These are phyloP conservation scores for Parascedosporium putredinis DNA, from an alignment of 2,329 filamentous ascomycete species.

Conservation along the genomic window DNA sequence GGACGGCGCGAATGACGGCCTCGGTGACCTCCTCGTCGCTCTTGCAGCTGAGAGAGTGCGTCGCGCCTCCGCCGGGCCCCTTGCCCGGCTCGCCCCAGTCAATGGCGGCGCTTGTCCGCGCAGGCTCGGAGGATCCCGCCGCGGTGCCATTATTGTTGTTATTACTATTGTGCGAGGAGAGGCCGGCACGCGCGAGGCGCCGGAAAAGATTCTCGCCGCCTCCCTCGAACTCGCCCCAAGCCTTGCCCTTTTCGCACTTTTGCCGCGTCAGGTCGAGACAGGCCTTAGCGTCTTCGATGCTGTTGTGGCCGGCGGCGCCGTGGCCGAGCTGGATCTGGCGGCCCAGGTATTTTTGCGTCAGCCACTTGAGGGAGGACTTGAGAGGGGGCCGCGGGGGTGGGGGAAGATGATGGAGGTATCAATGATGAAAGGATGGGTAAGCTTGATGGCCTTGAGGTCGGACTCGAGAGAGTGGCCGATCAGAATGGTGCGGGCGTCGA, in stretches of 20 bases:
- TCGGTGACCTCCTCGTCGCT: conserved; percentile 48
- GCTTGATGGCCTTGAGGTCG: conserved; percentile 70
- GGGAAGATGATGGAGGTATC: conserved; percentile 87
- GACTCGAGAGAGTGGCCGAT: conserved; percentile 75
- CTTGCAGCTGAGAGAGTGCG: conserved; percentile 44
- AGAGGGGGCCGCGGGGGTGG: conserved; percentile 82
- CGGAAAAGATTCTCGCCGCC: conserved; percentile 84
- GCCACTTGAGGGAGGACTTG: conserved; percentile 83
- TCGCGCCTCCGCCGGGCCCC: conserved; percentile 46
- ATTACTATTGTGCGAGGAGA: conserved; percentile 51
- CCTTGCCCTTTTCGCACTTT: conserved; percentile 86
- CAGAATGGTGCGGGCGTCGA: conserved; percentile 64
- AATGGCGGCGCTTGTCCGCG: conserved; percentile 63
- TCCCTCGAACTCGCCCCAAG: conserved; percentile 72
- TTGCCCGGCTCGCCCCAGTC: conserved; percentile 77
- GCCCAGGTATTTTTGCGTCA: conserved; percentile 74
- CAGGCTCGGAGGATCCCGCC: conserved; percentile 45
- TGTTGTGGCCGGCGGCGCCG: conserved; percentile 69
- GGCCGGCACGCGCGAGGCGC: conserved; percentile 57
- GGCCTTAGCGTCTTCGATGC: conserved; percentile 81
- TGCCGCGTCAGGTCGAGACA: conserved; percentile 89
- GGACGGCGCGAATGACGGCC: conserved; percentile 46
- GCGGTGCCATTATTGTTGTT: conserved; percentile 44
- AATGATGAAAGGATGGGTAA: conserved; percentile 86
- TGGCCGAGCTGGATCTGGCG: conserved; percentile 75